Evolutionary conservation across 2,329 filamentous ascomycete genomes (phyloP), one percentile per base, ranked within the genome.

Genomic region (Clarireedia paspali): DNA sequence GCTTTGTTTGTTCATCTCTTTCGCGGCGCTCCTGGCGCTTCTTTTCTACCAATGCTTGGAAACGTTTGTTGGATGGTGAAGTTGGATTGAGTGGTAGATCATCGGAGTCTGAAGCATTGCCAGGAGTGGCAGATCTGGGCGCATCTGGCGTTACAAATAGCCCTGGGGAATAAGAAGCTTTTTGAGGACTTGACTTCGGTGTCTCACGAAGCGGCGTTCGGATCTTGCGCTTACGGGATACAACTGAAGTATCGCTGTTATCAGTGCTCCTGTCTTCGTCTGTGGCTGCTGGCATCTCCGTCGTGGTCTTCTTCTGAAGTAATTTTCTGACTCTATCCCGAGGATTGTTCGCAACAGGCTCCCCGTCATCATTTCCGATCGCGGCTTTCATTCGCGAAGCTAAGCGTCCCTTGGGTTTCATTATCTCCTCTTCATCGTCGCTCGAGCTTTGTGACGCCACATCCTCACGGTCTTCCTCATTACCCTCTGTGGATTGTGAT

Each of bases 1-100:
- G 74, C 52, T 76, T 77, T 57, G 79, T 75, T 59, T 79, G 77
- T 20, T 80, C 82, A 64, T 94, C 86, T 51, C 77, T 82, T 4
- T 81, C 85, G 38, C 84, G 73, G 6, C 86, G 80, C 67, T 94
- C 86, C 59, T 84, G 79, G 50, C 84, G 81, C 66, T 92, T 94
- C 64, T 83, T 81, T 47, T 83, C 83, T 10, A 94, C 80, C 0
- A 95, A 79, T 6, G 85, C 87, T 59, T 83, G 76, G 65, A 95
- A 85, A 5, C 85, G 82, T 42, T 80, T 75, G 49, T 82, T 79
- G 59, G 78, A 74, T 55, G 71, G 60, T 58, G 78, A 73, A 53
- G 71, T 60, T 10, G 69, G 50, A 58, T 71, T 63, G 14, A 71
- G 59, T 5, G 80, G 75, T 1, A 81, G 57, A 23, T 81, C 78